These are phyloP conservation scores for Mycena latifolia DNA, from an alignment of 768 basidiomycete species.

Conservation along the genomic window DNA sequence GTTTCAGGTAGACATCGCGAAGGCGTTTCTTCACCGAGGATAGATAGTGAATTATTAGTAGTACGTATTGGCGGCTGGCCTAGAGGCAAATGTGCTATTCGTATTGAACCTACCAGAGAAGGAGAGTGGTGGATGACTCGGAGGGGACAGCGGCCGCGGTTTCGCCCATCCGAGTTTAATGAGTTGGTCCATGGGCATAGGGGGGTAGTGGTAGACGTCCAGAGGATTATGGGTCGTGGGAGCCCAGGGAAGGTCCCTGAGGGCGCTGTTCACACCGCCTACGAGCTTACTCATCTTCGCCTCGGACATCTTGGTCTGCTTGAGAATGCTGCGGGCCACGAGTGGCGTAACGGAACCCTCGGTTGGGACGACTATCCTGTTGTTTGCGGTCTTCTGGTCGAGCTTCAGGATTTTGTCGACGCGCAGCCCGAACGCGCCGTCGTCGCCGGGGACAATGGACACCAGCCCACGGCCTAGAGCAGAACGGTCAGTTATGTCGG, in stretches of 20 bases:
- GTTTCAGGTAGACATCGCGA: conserved; percentile 79
- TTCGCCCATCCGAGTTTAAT: background rate
- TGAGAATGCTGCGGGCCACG: background rate
- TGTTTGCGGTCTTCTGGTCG: background rate
- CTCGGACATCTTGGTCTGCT: conserved; percentile 25
- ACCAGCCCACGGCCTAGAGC: conserved; percentile 25
- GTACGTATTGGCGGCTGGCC: too few relatives aligned
- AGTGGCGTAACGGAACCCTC: conserved; percentile 22
- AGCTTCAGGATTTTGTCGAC: conserved; percentile 22
- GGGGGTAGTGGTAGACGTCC: background rate
- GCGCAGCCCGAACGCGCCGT: conserved; percentile 18
- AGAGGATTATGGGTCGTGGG: conserved; percentile 7
- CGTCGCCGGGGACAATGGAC: conserved; percentile 15
- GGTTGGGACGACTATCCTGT: background rate
- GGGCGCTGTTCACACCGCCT: background rate
- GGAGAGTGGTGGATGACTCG: too few relatives aligned
- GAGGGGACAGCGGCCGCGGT: too few relatives aligned
- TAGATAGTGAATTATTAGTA: background rate
- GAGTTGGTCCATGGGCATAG: background rate
- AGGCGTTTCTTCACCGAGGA: conserved; percentile 53
- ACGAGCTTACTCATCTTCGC: background rate
- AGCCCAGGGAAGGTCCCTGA: background rate
- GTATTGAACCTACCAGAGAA: too few relatives aligned
- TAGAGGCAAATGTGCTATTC: too few relatives aligned
- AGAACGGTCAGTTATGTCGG: background rate